Conservation (phyloP, 164 flowering plant species). For the Chloranthus sessilifolius region DNA sequence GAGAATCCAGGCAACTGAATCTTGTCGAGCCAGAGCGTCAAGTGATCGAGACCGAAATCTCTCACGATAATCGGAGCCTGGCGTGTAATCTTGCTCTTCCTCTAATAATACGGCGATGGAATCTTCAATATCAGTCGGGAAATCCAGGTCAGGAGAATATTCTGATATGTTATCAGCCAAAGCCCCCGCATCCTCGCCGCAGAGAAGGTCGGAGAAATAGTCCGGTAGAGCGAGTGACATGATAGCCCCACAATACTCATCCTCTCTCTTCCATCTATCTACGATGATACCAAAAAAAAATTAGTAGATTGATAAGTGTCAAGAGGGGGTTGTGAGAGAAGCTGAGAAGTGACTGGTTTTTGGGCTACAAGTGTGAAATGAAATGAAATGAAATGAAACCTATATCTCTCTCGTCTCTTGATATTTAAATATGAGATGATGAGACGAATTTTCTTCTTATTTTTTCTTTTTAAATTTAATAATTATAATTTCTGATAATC, state of each 20-base stretch:
- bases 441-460: no score
- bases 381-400: no score
- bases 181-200: slow-evolving; percentile 59
- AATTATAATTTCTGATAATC: no score
- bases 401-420: no score
- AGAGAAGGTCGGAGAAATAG: slow-evolving; percentile 57
- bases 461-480: no score
- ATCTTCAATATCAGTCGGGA: slow-evolving; percentile 38
- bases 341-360: no score
- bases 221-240: slow-evolving; percentile 46
- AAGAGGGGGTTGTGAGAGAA: no score
- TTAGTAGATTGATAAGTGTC: no score
- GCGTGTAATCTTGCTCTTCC: slow-evolving; percentile 58
- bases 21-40: slow-evolving; percentile 59
- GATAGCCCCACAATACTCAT: slow-evolving; percentile 15
- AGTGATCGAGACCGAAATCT: slow-evolving; percentile 45
- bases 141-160: slow-evolving; percentile 39
- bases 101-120: slow-evolving; percentile 55
- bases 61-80: slow-evolving; percentile 46
- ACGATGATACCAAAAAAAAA: slow-evolving; percentile 1
- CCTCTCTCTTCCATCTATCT: no score
- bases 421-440: no score
- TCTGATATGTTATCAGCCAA: slow-evolving; percentile 39
- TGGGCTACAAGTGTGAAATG: no score
- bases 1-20: slow-evolving; percentile 87